Base-by-base conservation (phyloP, 352 stramenopile genomes). In the Peronospora destructor region DNA sequence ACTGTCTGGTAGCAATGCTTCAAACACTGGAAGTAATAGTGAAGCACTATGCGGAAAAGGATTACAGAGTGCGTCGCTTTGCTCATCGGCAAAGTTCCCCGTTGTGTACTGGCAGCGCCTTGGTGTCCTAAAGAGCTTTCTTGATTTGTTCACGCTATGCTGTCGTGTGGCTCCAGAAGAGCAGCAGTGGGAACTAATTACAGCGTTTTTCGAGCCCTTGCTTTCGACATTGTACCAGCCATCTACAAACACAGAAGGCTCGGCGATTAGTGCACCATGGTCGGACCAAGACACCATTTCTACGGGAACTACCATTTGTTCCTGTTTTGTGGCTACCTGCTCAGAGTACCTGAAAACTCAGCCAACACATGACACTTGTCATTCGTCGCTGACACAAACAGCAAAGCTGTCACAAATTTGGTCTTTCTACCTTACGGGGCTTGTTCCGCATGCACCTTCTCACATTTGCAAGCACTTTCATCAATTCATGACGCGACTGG, bases 381-480 rank as follows among this genome's bases (percentile, higher is more conserved):
- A 51, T 12, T 38, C 14, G 56, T 73, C 32, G 49, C 30, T 66
- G 38, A 66, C 54, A 41, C 37, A 48, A 46, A 58, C 59, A 19
- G 40, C 63, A 4, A 91, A 87, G 32, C 56, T 94, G 10, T 85
- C 84, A 6, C 69, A 84, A 33, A 84, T 94, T 33, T 94, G 84
- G 84, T 53, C 56, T 25, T 91, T 90, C 53, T 91, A 91, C 40
- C 45, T 88, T 26, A 71, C 71, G 2, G 67, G 69, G n/a, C 57
- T 94, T 14, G 71, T 92, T 16, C 72, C 81, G 2, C 76, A 91
- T 37, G 76, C 84, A 0, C 80, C 81, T 2, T 71, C 76, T 6
- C 68, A 90, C 39, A 73, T 94, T 21, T 87, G 77, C 65, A 91
- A 91, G 40, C 72, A 79, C 17, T 80, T 92, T 37, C 73, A 90